Evolutionary conservation across 108 stramenopile genomes (phyloP), one percentile per base, ranked within the genome.

Genomic region (Pseudonitzschia multiseries): DNA sequence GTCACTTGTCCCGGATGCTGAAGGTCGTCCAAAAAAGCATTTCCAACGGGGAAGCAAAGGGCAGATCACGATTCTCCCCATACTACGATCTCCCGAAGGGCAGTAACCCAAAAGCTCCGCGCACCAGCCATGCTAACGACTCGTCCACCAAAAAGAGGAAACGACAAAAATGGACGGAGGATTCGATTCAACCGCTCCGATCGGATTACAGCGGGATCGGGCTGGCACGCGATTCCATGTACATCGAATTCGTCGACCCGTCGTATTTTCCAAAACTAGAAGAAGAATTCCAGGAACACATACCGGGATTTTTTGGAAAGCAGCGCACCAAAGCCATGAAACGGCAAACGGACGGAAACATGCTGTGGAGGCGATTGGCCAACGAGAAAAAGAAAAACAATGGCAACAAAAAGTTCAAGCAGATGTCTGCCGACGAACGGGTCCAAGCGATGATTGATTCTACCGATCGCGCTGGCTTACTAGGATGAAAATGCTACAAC

Each of bases 121-220:
- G 52, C 27, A 68, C 12, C 17, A 33, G 33, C 57, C 33, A 61
- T 68, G 48, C 50, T 6, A 33, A 26, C n/a, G 59, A 24, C 57
- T 75, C 12, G 21, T 44, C 61, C 76, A 67, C 56, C 43, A 72
- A 62, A n/a, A 71, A 81, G 51, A 22, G 70, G 65, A 75, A 70
- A 78, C 32, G 81, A 66, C 14, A 74, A 59, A 54, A 82, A 24
- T 77, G 86, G 71, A 78, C 77, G 32, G 79, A 86, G 68, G 72
- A 78, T 22, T 76, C 66, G 13, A 81, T 95, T 24, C 94, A 95
- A 77, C 94, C 94, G 29, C 87, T 89, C 28, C 31, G 22, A 32
- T 72, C 76, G n/a, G 91, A 93, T 71, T 95, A 95, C 71, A 87
- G 89, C 63, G 94, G 94, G 8, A 87, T 91, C 33, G 94, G 94